Conservation (phyloP, 2,329 filamentous ascomycete genomes). For the Aspergillus hiratsukae region DNA sequence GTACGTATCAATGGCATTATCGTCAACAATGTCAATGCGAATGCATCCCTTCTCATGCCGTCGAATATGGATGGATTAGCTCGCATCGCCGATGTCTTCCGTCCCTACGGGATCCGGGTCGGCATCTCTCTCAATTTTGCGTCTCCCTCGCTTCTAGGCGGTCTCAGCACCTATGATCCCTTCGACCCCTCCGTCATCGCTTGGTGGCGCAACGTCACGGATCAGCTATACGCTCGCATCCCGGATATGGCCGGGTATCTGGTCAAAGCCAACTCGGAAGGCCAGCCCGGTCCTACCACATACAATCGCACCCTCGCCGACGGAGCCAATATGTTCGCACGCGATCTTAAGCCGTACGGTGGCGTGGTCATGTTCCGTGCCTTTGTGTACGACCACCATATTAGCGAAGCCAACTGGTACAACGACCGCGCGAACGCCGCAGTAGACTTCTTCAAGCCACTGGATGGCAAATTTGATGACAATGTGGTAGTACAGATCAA, state of each 20-base stretch:
- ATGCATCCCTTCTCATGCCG: slow-evolving; percentile 52
- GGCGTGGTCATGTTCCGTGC: slow-evolving; percentile 67
- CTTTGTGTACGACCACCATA: slow-evolving; percentile 62
- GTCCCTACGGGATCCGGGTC: slow-evolving; percentile 63
- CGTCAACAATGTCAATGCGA: slow-evolving; percentile 70
- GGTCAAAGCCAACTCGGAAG: slow-evolving; percentile 69
- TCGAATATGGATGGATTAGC: slow-evolving; percentile 59
- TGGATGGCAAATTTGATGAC: slow-evolving; percentile 63
- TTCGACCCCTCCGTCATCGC: slow-evolving; percentile 55
- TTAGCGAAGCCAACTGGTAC: slow-evolving; percentile 59
- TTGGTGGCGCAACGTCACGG: slow-evolving; percentile 61
- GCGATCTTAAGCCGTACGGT: slow-evolving; percentile 52
- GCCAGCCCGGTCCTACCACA: slow-evolving; percentile 63
- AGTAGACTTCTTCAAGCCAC: slow-evolving; percentile 60
- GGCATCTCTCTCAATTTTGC: slow-evolving; percentile 67
- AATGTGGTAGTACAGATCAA: slow-evolving; percentile 72
- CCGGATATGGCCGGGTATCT: slow-evolving; percentile 67
- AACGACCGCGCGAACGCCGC: slow-evolving; percentile 66
- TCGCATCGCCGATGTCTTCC: slow-evolving; percentile 60
- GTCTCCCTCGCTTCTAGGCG: slow-evolving; percentile 55
- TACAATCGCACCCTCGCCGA: slow-evolving; percentile 67
- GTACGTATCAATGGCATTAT: slow-evolving; percentile 63
- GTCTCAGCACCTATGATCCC: slow-evolving; percentile 61
- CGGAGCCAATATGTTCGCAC: slow-evolving; percentile 65
- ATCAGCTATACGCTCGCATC: slow-evolving; percentile 55